These are phyloP conservation scores for Torulaspora microellipsoides DNA, from an alignment of 805 yeast species.

Conservation along the genomic window DNA sequence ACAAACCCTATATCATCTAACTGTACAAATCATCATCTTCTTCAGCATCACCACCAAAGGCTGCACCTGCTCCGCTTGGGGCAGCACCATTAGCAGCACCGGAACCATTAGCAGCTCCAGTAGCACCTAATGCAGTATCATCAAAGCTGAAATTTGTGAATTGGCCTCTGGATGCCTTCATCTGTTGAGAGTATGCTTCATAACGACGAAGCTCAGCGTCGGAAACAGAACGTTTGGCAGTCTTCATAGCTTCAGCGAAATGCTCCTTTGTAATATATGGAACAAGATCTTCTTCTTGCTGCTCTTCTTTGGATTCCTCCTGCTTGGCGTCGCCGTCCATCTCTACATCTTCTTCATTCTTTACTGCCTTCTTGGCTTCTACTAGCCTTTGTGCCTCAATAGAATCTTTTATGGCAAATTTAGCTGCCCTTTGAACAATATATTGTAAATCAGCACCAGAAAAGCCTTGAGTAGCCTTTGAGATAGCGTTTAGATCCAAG, in stretches of 20 bases:
- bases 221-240: conserved; percentile 95
- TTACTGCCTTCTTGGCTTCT: conserved; percentile 43
- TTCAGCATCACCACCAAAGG: conserved; percentile 42
- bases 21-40: conserved; percentile 68
- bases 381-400: conserved; percentile 71
- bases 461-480: conserved; percentile 94
- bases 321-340: conserved; percentile 29
- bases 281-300: conserved; percentile 83
- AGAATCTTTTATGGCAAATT: conserved; percentile 96
- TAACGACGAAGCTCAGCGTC: conserved; percentile 98
- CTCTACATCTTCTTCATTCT: conserved; percentile 47
- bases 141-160: conserved; percentile 84
- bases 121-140: conserved; percentile 52
- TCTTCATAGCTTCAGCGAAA: conserved; percentile 99
- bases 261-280: conserved; percentile 92
- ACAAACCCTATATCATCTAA: conserved; percentile 16
- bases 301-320: conserved; percentile 34
- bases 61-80: conserved; percentile 39
- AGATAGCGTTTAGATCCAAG: conserved; percentile 78
- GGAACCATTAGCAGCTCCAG: conserved; percentile 36
- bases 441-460: conserved; percentile 98
- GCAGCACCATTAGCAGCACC: conserved; percentile 29
- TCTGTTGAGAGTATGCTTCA: conserved; percentile 96
- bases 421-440: conserved; percentile 98
- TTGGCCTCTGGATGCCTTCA: conserved; percentile 94